Percentiles rank a stretch among this genome's conserved stretches.
phyloP scores from a whole-genome alignment of 2,329 filamentous ascomycete genomes.

The Endocalyx cinctus region DNA sequence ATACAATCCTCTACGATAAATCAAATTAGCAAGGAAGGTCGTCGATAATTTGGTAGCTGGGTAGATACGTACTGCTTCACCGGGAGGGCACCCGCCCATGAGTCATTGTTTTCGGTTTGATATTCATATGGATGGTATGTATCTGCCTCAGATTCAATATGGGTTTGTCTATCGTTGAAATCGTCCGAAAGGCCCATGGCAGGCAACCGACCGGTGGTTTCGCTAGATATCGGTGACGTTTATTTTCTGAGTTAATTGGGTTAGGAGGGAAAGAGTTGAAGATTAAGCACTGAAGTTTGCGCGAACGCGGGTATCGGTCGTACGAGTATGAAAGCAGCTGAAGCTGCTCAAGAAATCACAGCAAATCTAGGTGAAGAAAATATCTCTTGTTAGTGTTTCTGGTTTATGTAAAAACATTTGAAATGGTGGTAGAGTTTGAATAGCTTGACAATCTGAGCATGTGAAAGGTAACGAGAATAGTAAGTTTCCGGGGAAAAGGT shows the following conservation, averaged over 20 bases:
- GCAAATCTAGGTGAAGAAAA: slow-evolving; percentile 11
- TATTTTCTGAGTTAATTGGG: too few relatives aligned
- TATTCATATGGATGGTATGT: slow-evolving; percentile 74
- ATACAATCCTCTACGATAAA: slow-evolving; percentile 68
- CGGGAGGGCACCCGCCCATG: slow-evolving; percentile 91
- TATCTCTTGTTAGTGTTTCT: slow-evolving; percentile 13
- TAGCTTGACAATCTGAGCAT: too few relatives aligned
- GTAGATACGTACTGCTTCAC: slow-evolving; percentile 74
- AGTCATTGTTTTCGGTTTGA: slow-evolving; percentile 76
- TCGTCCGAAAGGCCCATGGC: slow-evolving; percentile 64
- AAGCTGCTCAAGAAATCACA: slow-evolving; percentile 21
- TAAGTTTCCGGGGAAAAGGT: too few relatives aligned
- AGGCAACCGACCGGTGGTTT: too few relatives aligned
- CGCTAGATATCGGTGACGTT: too few relatives aligned
- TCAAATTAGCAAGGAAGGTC: background rate
- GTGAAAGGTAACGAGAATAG: too few relatives aligned
- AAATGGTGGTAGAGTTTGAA: too few relatives aligned
- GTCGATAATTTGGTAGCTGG: background rate
- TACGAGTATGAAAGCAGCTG: slow-evolving; percentile 20
- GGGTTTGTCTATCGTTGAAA: slow-evolving; percentile 64
- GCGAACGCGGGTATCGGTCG: too few relatives aligned
- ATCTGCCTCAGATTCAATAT: slow-evolving; percentile 55
- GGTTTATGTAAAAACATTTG: too few relatives aligned
- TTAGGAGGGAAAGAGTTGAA: too few relatives aligned
- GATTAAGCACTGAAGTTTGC: too few relatives aligned